phyloP scores from a whole-genome alignment of 2,329 filamentous ascomycete genomes.

The Apiospora phragmitis region DNA sequence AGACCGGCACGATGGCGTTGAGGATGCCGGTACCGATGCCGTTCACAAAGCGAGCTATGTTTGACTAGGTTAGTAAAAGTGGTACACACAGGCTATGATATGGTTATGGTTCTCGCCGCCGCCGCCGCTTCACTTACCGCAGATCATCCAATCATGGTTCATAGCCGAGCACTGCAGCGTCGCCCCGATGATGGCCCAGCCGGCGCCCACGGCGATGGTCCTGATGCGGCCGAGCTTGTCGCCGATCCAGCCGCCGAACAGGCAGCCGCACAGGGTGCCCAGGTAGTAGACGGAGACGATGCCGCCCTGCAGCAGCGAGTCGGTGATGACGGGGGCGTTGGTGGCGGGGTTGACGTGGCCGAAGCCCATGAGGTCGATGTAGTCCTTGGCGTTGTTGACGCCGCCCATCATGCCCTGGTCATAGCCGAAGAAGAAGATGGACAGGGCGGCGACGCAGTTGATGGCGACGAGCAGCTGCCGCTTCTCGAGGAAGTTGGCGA shows the following conservation, averaged over 20 bases:
- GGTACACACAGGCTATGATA: too few species aligned
- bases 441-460: slow-evolving; percentile 63
- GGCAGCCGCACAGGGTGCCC: slow-evolving; percentile 61
- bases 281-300: slow-evolving; percentile 60
- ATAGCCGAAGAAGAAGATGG: slow-evolving; percentile 69
- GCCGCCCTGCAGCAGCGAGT: slow-evolving; percentile 62
- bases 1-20: slow-evolving; percentile 70
- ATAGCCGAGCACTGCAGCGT: slow-evolving; percentile 64
- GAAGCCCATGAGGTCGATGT: slow-evolving; percentile 65
- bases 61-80: slow-evolving; percentile 14
- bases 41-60: slow-evolving; percentile 56
- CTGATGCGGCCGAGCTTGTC: slow-evolving; percentile 63
- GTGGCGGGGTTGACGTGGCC: slow-evolving; percentile 56
- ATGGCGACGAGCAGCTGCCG: slow-evolving; percentile 40
- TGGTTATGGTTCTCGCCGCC: too few species aligned
- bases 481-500: slow-evolving; percentile 34
- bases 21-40: slow-evolving; percentile 69
- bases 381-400: slow-evolving; percentile 64
- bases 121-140: slow-evolving; percentile 51
- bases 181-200: slow-evolving; percentile 62
- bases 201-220: slow-evolving; percentile 60
- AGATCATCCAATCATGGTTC: slow-evolving; percentile 71
- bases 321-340: slow-evolving; percentile 51
- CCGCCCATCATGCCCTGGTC: slow-evolving; percentile 60
- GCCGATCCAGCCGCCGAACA: slow-evolving; percentile 64